Evolutionary conservation across 1,284 basidiomycete genomes (phyloP), one percentile per base, ranked within the genome.

Genomic region (Puccinia hordei): DNA sequence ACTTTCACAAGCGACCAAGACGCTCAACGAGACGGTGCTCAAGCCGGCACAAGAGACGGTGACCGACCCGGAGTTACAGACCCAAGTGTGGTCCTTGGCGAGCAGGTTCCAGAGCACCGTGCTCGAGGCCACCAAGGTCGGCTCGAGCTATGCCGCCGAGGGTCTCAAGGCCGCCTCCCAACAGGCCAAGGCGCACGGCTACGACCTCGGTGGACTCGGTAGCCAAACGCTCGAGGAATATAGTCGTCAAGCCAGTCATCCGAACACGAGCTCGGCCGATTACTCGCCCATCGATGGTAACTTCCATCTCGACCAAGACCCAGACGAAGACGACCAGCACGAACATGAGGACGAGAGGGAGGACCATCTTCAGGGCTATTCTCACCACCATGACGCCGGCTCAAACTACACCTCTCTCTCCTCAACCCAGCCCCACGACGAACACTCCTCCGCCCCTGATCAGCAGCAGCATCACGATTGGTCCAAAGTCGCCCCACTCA

Each of bases 31-130:
- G 8, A 57, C 69, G 5, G 68, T 79, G 1, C 68, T 79, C 19
- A 79, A 79, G 49, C 77, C 77, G 12, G 53, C 77, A 0, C 68
- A 71, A 41, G 77, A 79, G 24, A 79, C 27, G 24, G 68, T 72
- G 10, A 35, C 1, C 30, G 77, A 79, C 61, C 77, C 68, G 5
- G 66, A 72, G 44, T 22, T 79, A n/a, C 77, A 79, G 35, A 61
- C 77, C 4, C 77, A 79, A 46, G 77, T 79, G 3, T 79, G 77
- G 77, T 79, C 77, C 17, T 41, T 79, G 15, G 77, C 77, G 0
- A 53, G 27, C 44, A 30, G 57, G 19, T 79, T 79, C 46, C 77
- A 79, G 49, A 49, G 49, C 41, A 79, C 68, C 3, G 51, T 79
- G 17, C 27, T 79, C 6, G 66, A 71, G 41, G 77, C 66, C 17